Evolutionary conservation across 73 alveolate species (phyloP).

Genomic region (Paramecium biaurelia): DNA sequence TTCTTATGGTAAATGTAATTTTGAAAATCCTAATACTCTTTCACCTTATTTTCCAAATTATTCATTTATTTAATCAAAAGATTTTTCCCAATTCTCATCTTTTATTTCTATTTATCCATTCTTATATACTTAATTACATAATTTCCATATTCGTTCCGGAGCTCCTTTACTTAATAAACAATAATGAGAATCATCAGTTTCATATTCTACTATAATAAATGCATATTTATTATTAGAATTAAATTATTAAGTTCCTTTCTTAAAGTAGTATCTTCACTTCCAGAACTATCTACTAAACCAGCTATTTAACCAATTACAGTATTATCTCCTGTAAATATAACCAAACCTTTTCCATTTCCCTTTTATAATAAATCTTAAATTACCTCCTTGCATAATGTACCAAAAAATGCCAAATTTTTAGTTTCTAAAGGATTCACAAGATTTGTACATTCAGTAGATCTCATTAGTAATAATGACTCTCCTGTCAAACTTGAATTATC

Average conservation of each 20-base stretch:
- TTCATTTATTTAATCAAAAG: constrained; percentile 60
- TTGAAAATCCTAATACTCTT: constrained; percentile 82
- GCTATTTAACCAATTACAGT: constrained; percentile 71
- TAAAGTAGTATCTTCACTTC: constrained; percentile 70
- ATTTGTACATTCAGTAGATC: constrained; percentile 65
- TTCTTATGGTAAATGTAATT: constrained; percentile 54
- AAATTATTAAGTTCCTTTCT: constrained; percentile 70
- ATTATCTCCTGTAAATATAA: constrained; percentile 61
- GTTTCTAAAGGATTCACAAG: constrained; percentile 70
- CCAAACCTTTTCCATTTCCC: constrained; percentile 70
- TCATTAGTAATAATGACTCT: constrained; percentile 68
- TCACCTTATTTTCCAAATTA: constrained; percentile 70
- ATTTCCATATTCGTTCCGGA: constrained; percentile 64
- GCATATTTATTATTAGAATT: constrained; percentile 68
- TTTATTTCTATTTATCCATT: neutral
- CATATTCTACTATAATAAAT: constrained; percentile 59
- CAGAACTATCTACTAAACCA: constrained; percentile 70
- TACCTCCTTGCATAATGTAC: constrained; percentile 69
- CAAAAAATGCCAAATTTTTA: constrained; percentile 74
- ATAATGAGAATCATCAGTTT: constrained; percentile 51
- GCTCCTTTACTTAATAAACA: constrained; percentile 70
- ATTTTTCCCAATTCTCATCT: constrained; percentile 54
- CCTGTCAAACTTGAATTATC: constrained; percentile 84
- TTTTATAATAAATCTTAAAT: neutral
- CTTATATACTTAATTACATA: neutral